Conservation (phyloP, 2,329 filamentous ascomycete species). For the Colletotrichum siamense region DNA sequence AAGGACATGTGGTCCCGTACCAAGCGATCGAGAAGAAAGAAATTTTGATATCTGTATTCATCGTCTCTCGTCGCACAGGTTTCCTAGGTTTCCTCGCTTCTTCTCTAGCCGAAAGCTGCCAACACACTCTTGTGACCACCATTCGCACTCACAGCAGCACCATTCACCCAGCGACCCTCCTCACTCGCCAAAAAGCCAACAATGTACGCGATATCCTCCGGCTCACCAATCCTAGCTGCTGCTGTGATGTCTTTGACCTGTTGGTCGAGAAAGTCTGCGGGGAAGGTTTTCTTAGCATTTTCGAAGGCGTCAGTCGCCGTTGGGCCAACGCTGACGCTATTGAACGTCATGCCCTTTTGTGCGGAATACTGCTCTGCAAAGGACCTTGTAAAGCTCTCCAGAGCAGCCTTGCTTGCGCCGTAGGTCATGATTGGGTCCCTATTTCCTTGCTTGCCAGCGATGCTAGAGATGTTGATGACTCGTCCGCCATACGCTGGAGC, state of each 20-base stretch:
- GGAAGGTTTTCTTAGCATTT: background rate
- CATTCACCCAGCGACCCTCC: conserved; percentile 8
- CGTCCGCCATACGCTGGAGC: conserved; percentile 31
- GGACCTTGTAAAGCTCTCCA: conserved; percentile 30
- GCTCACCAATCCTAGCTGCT: background rate
- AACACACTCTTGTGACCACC: background rate
- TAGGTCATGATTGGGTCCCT: conserved; percentile 26
- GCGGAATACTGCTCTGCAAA: conserved; percentile 35
- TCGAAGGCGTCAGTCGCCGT: conserved; percentile 23
- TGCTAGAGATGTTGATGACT: conserved; percentile 37
- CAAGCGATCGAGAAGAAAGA: background rate
- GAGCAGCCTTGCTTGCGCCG: conserved; percentile 37
- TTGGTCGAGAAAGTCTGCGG: background rate
- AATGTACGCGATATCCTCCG: conserved; percentile 5
- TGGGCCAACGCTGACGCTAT: conserved; percentile 34
- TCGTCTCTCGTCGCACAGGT: background rate
- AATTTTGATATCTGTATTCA: background rate
- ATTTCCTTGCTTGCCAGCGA: conserved; percentile 13
- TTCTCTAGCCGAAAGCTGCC: background rate
- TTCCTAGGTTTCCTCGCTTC: background rate
- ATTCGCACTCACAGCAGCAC: background rate
- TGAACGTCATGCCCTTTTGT: conserved; percentile 30
- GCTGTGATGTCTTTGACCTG: background rate
- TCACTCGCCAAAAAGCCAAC: conserved; percentile 13
- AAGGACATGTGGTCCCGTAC: background rate